These are phyloP conservation scores for Barnettozyma sucrosica DNA, from an alignment of 805 yeast species.

Conservation along the genomic window DNA sequence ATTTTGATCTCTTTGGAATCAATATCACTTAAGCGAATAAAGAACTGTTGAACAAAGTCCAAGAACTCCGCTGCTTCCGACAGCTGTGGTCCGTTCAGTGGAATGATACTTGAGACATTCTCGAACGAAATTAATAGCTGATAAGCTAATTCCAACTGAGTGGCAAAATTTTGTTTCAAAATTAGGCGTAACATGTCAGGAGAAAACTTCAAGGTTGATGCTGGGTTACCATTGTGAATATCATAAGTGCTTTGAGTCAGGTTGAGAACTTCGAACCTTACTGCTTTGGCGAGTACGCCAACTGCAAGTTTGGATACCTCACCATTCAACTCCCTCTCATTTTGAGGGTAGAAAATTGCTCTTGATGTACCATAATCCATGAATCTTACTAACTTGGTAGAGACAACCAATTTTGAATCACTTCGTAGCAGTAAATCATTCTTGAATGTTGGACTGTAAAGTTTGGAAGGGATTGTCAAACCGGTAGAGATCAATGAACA, in stretches of 20 bases:
- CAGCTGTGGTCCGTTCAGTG: slow-evolving; percentile 24
- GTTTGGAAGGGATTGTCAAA: slow-evolving; percentile 13
- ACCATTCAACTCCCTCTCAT: slow-evolving; percentile 24
- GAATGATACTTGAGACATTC: slow-evolving; percentile 26
- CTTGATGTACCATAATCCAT: slow-evolving; percentile 25
- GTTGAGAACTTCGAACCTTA: slow-evolving; percentile 42
- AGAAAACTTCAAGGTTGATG: slow-evolving; percentile 28
- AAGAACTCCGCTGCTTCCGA: slow-evolving; percentile 26
- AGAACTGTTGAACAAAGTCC: slow-evolving; percentile 27
- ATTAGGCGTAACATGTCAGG: slow-evolving; percentile 26
- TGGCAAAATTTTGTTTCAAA: slow-evolving; percentile 22
- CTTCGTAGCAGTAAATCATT: slow-evolving; percentile 38
- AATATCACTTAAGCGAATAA: slow-evolving; percentile 37
- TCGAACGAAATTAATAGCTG: slow-evolving; percentile 23
- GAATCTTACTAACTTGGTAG: slow-evolving; percentile 32
- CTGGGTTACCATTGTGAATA: slow-evolving; percentile 28
- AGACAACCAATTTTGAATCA: slow-evolving; percentile 43
- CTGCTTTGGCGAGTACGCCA: slow-evolving; percentile 34
- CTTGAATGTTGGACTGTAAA: slow-evolving; percentile 26
- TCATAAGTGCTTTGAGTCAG: slow-evolving; percentile 36
- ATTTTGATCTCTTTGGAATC: slow-evolving; percentile 31
- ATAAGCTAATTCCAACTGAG: slow-evolving; percentile 20
- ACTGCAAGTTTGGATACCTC: slow-evolving; percentile 32
- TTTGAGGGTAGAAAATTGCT: slow-evolving; percentile 28
- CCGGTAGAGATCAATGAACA: slow-evolving; percentile 12